phyloP scores from a whole-genome alignment of 2,329 filamentous ascomycete species.

The Plenodomus biglobosus region DNA sequence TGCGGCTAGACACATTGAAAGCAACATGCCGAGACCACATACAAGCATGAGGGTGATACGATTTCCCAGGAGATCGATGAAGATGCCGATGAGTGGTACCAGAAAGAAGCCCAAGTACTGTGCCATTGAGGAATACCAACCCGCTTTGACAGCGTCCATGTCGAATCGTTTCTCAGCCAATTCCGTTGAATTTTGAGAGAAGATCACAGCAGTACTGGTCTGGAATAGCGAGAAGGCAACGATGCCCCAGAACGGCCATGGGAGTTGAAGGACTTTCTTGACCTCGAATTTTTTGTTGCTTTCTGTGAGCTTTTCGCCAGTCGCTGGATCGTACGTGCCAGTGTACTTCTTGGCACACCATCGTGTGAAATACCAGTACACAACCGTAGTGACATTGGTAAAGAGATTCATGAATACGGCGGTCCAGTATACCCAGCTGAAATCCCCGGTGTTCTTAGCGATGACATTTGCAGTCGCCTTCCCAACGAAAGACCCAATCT shows the following conservation, averaged over 20 bases:
- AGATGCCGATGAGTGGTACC: constrained; percentile 58
- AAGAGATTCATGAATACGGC: constrained; percentile 66
- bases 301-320: constrained; percentile 61
- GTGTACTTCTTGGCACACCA: constrained; percentile 54
- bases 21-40: constrained; percentile 55
- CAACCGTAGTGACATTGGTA: constrained; percentile 57
- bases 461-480: constrained; percentile 64
- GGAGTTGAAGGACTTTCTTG: constrained; percentile 58
- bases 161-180: constrained; percentile 62
- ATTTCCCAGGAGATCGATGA: constrained; percentile 60
- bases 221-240: constrained; percentile 60
- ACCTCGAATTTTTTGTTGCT: constrained; percentile 61
- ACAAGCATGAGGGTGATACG: constrained; percentile 51
- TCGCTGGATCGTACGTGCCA: constrained; percentile 56
- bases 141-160: constrained; percentile 57
- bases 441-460: constrained; percentile 59
- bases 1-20: constrained; percentile 58
- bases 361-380: constrained; percentile 60
- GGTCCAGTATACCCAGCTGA: constrained; percentile 64
- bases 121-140: constrained; percentile 61
- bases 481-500: constrained; percentile 63
- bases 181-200: constrained; percentile 61
- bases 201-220: constrained; percentile 58
- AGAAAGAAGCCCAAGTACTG: constrained; percentile 62
- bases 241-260: constrained; percentile 62